phyloP scores from a whole-genome alignment of 805 yeast genomes.

The Schwanniomyces pseudopolymorphus region DNA sequence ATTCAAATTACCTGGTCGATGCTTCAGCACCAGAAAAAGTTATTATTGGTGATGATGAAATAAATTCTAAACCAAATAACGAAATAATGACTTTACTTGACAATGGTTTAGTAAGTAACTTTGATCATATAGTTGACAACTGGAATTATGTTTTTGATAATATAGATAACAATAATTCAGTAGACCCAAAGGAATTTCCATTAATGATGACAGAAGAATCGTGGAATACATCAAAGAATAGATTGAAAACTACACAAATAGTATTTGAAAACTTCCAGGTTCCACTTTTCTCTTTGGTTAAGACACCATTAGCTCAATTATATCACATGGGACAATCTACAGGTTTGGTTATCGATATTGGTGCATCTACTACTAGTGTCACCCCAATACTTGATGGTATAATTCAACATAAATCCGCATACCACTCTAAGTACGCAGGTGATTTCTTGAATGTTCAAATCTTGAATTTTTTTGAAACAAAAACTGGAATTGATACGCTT shows the following conservation, averaged over 20 bases:
- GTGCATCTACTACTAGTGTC: constrained; percentile 65
- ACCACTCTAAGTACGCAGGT: constrained; percentile 77
- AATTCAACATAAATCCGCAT: constrained; percentile 61
- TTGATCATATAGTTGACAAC: constrained; percentile 64
- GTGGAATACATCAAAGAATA: constrained; percentile 66
- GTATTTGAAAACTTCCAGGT: constrained; percentile 75
- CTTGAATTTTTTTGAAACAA: constrained; percentile 42
- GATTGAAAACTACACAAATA: constrained; percentile 58
- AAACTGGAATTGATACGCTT: constrained; percentile 13
- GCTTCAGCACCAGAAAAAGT: constrained; percentile 20
- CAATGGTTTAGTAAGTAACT: constrained; percentile 67
- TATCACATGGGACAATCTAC: constrained; percentile 77
- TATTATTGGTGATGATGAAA: constrained; percentile 46
- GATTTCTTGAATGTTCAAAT: constrained; percentile 74
- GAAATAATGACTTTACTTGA: constrained; percentile 61
- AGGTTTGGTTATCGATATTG: constrained; percentile 80
- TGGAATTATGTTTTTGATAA: constrained; percentile 65
- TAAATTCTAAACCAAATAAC: constrained; percentile 43
- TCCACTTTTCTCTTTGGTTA: constrained; percentile 74
- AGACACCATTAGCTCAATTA: constrained; percentile 74
- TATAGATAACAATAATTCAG: constrained; percentile 40
- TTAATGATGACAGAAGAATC: constrained; percentile 62
- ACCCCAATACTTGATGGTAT: constrained; percentile 80
- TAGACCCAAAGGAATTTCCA: constrained; percentile 62
- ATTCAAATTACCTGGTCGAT: constrained; percentile 52